A percentile compares a stretch with the other conserved stretches of the same genome.
Conservation (phyloP, 176 grass and related monocot species). For the Otatea glauca region DNA sequence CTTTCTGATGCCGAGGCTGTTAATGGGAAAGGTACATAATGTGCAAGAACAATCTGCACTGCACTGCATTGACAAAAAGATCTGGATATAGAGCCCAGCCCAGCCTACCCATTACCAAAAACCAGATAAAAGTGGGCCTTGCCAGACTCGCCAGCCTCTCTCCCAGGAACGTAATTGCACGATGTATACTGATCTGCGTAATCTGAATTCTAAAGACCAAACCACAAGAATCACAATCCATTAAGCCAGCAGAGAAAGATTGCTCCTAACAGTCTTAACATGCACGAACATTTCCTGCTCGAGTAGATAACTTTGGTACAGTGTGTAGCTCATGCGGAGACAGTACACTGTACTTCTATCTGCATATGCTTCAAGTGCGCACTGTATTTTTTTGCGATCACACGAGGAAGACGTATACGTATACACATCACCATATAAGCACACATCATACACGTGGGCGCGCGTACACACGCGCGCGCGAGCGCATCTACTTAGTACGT, state of each 20-base stretch:
- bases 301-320: not conserved
- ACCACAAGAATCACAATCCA: not conserved
- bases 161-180: not conserved
- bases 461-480: no score
- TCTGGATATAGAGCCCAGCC: not conserved
- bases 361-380: not conserved
- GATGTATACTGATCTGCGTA: not conserved
- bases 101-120: not conserved
- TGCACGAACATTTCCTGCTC: not conserved
- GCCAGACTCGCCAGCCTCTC: not conserved
- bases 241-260: not conserved
- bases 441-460: no score
- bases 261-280: not conserved
- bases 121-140: not conserved
- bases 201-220: not conserved
- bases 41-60: not conserved
- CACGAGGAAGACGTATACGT: no score
- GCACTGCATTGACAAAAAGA: not conserved
- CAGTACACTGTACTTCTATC: not conserved
- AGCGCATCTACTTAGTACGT: no score
- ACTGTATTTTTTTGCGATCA: no score
- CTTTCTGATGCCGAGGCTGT: not conserved
- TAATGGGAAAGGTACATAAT: not conserved
- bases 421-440: no score
- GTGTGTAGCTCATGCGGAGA: not conserved